Evolutionary conservation across 129 eudicot genomes (phyloP), one percentile per base, ranked within the genome.

Genomic region (Arctium minus): DNA sequence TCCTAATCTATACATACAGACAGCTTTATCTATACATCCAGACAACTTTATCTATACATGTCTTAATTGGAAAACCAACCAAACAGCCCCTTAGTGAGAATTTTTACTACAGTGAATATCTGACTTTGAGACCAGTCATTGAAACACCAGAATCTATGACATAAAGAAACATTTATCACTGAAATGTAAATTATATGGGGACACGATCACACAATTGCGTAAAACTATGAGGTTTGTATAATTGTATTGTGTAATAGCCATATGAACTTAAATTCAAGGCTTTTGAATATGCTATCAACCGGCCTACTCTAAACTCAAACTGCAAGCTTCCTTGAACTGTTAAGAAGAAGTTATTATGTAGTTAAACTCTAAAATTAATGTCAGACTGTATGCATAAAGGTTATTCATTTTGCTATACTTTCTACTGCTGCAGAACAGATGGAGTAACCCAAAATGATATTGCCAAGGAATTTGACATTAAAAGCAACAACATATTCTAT

Each of bases 371-470:
- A 38, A 30, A 31, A 65, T 1, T 32, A 46, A 67, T n/a, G 17
- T 22, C 53, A 11, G 11, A 60, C 1, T 17, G 39, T 73, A 71
- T 80, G 78, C 35, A 81, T 81, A 30, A 56, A 33, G 85, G 70
- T 76, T 67, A 44, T 65, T 73, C 53, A 84, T 73, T 2, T 73
- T 79, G 76, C 71, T 44, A 42, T 79, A 73, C 53, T 74, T 81
- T 62, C 56, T 69, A 62, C 79, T 35, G 75, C 35, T 88, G 75
- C 90, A 95, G 97, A 82, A 84, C 86, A 18, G 88, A 91, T 77
- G 99, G 97, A 77, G 72, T 96, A 36, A 80, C 99, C 50, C 99
- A 96, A 82, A 86, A 83, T 87, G 95, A 96, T 56, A 93, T 96
- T 65, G 82, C 93, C n/a, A 93, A 91, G 87, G 97, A 91, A 77